Evolutionary conservation across 129 eudicot species (phyloP).

Genomic region (Scalesia atractyloides): DNA sequence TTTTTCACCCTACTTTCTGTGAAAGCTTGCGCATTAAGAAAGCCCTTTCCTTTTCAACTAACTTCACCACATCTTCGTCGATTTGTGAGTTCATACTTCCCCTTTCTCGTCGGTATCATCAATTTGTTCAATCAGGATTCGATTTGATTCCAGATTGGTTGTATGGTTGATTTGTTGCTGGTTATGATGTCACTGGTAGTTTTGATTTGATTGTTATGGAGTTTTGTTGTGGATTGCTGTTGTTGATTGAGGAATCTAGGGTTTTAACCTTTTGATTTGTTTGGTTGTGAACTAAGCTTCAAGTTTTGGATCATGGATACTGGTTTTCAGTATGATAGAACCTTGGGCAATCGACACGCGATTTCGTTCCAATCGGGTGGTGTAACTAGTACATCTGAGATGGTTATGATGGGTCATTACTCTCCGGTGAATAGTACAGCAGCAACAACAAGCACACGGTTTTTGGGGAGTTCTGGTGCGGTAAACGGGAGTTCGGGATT

Average conservation of each 20-base stretch:
- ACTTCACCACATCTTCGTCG: slow-evolving; percentile 7
- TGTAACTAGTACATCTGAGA: slow-evolving; percentile 44
- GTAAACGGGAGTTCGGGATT: slow-evolving; percentile 33
- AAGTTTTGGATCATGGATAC: slow-evolving; percentile 36
- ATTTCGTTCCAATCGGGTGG: slow-evolving; percentile 54
- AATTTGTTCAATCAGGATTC: slow-evolving; percentile 21
- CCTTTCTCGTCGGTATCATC: neutral
- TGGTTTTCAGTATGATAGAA: slow-evolving; percentile 43
- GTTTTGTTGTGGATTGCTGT: slow-evolving; percentile 19
- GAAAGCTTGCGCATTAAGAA: slow-evolving; percentile 27
- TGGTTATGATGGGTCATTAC: slow-evolving; percentile 53
- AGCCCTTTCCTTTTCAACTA: slow-evolving; percentile 24
- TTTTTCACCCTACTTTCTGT: slow-evolving; percentile 19
- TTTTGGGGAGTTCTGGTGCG: slow-evolving; percentile 36
- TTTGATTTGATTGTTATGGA: slow-evolving; percentile 27
- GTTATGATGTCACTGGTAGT: slow-evolving; percentile 9
- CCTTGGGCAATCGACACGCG: slow-evolving; percentile 38
- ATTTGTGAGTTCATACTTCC: slow-evolving; percentile 6
- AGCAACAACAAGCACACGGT: slow-evolving; percentile 26
- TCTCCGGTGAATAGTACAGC: slow-evolving; percentile 20
- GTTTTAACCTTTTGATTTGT: slow-evolving; percentile 27
- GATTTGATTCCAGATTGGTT: neutral
- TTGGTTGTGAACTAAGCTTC: neutral
- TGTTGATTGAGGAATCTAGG: slow-evolving; percentile 23
- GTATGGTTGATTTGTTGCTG: neutral